Evolutionary conservation across 129 eudicot species (phyloP).

Genomic region (Pittosporum tobira): DNA sequence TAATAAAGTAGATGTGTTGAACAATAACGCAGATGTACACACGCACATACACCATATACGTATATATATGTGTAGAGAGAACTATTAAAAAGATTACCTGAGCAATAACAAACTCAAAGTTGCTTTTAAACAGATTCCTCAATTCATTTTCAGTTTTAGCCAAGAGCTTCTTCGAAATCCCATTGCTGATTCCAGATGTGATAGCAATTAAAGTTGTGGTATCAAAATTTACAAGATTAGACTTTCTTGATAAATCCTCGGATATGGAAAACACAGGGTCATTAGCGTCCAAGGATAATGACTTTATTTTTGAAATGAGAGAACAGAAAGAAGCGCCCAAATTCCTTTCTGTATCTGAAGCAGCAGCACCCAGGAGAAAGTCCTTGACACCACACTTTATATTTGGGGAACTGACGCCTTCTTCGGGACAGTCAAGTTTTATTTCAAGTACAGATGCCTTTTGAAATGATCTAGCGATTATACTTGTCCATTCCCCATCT

Average conservation of each 20-base stretch:
- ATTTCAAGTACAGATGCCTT: constrained; percentile 48
- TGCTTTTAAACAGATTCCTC: constrained; percentile 58
- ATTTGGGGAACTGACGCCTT: constrained; percentile 6
- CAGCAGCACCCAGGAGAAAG: constrained; percentile 11
- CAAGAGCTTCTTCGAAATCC: constrained; percentile 51
- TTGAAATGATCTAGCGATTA: constrained; percentile 42
- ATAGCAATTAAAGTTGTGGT: constrained; percentile 89
- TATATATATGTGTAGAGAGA: no score
- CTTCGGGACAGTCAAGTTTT: constrained; percentile 24
- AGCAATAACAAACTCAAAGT: constrained; percentile 63
- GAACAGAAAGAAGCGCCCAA: constrained; percentile 37
- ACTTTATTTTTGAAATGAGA: constrained; percentile 44
- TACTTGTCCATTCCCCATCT: constrained; percentile 58
- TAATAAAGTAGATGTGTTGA: no score
- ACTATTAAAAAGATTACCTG: constrained; percentile 33
- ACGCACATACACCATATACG: no score
- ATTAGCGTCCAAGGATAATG: constrained; percentile 18
- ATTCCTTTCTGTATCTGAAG: constrained; percentile 3
- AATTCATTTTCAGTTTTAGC: constrained; percentile 53
- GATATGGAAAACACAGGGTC: constrained; percentile 6
- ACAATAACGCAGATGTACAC: no score
- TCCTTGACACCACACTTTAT: constrained; percentile 12
- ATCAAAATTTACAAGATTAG: constrained; percentile 60
- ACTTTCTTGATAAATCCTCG: constrained; percentile 3
- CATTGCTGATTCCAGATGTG: constrained; percentile 86